Evolutionary conservation across 371 early-diverging fungal genomes (phyloP).

Genomic region (Batkoa obscura): DNA sequence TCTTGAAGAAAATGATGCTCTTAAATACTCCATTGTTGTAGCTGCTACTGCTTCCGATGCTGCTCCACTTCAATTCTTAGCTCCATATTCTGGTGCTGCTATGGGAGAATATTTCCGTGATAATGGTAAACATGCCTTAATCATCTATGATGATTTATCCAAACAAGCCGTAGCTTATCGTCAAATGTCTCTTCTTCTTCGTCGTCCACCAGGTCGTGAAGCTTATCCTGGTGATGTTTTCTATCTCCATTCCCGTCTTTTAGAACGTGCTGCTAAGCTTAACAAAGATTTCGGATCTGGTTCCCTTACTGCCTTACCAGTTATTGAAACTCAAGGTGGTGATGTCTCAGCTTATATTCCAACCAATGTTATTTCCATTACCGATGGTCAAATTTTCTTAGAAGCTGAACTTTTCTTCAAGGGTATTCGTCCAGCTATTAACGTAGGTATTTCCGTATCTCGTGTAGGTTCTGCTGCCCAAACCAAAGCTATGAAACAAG

Average conservation of each 20-base stretch:
- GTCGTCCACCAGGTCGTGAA: slow-evolving; percentile 96
- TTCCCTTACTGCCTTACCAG: slow-evolving; percentile 89
- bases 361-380: slow-evolving; percentile 96
- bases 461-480: slow-evolving; percentile 97
- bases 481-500: slow-evolving; percentile 96
- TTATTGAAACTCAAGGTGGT: slow-evolving; percentile 96
- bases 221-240: slow-evolving; percentile 96
- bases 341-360: slow-evolving; percentile 97
- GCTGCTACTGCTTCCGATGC: slow-evolving; percentile 92
- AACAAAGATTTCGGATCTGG: slow-evolving; percentile 78
- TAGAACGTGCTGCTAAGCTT: slow-evolving; percentile 95
- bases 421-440: slow-evolving; percentile 93
- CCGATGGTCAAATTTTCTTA: slow-evolving; percentile 94
- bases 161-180: slow-evolving; percentile 97
- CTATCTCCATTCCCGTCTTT: slow-evolving; percentile 90
- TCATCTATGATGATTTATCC: slow-evolving; percentile 93
- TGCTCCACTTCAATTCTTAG: slow-evolving; percentile 88
- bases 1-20: slow-evolving; percentile 71
- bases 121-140: slow-evolving; percentile 88
- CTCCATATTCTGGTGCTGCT: slow-evolving; percentile 90
- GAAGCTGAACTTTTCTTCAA: slow-evolving; percentile 97
- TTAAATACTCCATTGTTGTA: slow-evolving; percentile 87
- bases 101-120: slow-evolving; percentile 96
- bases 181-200: slow-evolving; percentile 90
- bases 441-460: slow-evolving; percentile 95